A percentile compares a stretch with the other conserved stretches of the same genome.
These are phyloP conservation scores for Melampsora larici-populina DNA, from an alignment of 1,284 basidiomycete genomes.

Conservation along the genomic window DNA sequence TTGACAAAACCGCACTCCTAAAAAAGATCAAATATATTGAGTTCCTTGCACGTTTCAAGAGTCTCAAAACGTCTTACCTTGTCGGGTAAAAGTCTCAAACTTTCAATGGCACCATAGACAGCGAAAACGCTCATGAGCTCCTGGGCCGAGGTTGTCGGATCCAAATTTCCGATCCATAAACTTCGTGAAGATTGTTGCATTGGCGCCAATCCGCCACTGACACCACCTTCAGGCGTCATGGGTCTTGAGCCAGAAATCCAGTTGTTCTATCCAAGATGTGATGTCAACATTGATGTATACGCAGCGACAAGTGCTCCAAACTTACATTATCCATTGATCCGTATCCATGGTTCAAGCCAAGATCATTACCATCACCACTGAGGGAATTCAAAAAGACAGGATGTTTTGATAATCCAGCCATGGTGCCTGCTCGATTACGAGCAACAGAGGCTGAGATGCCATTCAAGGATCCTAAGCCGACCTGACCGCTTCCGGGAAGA, in stretches of 20 bases:
- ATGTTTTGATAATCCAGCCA: slow-evolving; percentile 28
- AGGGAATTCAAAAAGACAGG: slow-evolving; percentile 17
- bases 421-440: slow-evolving; percentile 31
- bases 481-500: neutral
- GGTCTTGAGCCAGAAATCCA: slow-evolving; percentile 37
- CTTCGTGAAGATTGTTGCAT: slow-evolving; percentile 84
- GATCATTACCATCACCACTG: neutral
- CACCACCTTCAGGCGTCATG: slow-evolving; percentile 29
- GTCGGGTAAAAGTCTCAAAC: slow-evolving; percentile 84
- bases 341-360: neutral
- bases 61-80: slow-evolving; percentile 64
- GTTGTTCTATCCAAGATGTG: neutral
- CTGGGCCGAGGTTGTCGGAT: slow-evolving; percentile 85
- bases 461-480: neutral
- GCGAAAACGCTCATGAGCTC: slow-evolving; percentile 92
- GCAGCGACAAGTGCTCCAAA: slow-evolving; percentile 21
- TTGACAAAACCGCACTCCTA: slow-evolving; percentile 99
- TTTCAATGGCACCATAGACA: slow-evolving; percentile 93
- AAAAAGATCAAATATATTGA: neutral
- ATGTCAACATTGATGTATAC: neutral
- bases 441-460: slow-evolving; percentile 16
- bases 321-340: slow-evolving; percentile 18
- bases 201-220: slow-evolving; percentile 16
- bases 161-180: slow-evolving; percentile 95
- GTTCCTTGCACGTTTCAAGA: neutral